Percentiles rank a stretch among this genome's conserved stretches.
phyloP scores from a whole-genome alignment of 2,329 filamentous ascomycete species.

The Alternaria ethzedia region DNA sequence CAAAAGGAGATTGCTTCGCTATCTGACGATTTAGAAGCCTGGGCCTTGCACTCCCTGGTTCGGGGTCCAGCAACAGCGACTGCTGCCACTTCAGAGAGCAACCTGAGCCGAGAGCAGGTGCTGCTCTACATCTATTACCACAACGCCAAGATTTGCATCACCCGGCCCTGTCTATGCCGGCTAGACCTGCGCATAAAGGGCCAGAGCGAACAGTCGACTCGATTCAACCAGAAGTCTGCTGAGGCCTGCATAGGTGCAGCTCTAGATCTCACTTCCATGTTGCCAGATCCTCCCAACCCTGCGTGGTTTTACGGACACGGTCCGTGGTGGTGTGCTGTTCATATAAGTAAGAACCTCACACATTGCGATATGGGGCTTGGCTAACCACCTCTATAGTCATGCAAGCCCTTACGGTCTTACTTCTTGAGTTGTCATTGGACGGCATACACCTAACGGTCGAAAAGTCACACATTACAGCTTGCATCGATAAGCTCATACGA shows the following conservation, averaged over 20 bases:
- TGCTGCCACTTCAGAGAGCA: not conserved
- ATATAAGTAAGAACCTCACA: constrained; percentile 18
- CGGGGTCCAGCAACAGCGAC: constrained; percentile 9
- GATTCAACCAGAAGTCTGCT: constrained; percentile 41
- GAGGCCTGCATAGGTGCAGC: constrained; percentile 45
- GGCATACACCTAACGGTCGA: constrained; percentile 29
- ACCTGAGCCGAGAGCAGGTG: constrained; percentile 18
- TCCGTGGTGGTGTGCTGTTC: constrained; percentile 51
- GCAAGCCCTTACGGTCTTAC: constrained; percentile 47
- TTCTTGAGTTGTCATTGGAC: constrained; percentile 45
- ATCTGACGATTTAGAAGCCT: constrained; percentile 36
- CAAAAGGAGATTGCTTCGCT: constrained; percentile 30
- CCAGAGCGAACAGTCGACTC: constrained; percentile 36
- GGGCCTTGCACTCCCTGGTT: constrained; percentile 31
- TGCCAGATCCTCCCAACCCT: constrained; percentile 37
- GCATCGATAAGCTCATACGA: constrained; percentile 35
- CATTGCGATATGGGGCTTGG: not conserved
- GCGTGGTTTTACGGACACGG: constrained; percentile 22
- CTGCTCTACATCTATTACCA: constrained; percentile 39
- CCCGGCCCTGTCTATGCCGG: constrained; percentile 48
- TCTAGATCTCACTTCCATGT: constrained; percentile 32
- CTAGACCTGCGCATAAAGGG: constrained; percentile 40
- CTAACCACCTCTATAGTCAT: constrained; percentile 33
- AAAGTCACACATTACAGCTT: constrained; percentile 27
- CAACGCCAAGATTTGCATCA: constrained; percentile 45